These are phyloP conservation scores for Zoysia matrella DNA, from an alignment of 202 grass and related monocot species.

Conservation along the genomic window DNA sequence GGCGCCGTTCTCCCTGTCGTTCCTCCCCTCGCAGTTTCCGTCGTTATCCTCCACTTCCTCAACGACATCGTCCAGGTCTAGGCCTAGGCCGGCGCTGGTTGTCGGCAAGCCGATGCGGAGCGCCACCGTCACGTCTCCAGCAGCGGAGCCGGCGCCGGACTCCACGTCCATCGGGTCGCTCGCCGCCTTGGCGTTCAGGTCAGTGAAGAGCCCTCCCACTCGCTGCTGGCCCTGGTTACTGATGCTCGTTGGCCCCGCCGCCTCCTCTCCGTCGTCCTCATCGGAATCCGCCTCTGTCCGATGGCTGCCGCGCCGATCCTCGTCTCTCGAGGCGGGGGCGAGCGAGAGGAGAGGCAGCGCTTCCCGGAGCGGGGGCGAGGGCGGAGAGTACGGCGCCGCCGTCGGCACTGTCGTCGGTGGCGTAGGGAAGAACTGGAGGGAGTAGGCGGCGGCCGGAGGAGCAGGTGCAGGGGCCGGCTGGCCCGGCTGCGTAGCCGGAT, in stretches of 20 bases:
- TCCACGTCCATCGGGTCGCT: no score
- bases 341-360: conserved; percentile 88
- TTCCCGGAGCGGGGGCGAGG: conserved; percentile 88
- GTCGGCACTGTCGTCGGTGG: conserved; percentile 8
- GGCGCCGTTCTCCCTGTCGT: neutral
- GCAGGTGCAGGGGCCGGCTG: neutral
- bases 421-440: conserved; percentile 39
- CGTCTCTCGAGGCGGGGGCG: conserved; percentile 22
- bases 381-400: conserved; percentile 19
- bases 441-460: neutral
- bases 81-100: neutral
- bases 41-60: conserved; percentile 27
- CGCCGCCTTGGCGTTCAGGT: conserved; percentile 37
- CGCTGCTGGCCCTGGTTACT: neutral
- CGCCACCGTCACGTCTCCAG: no score
- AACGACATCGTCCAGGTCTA: neutral
- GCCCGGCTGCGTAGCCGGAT: neutral
- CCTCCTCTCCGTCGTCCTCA: conserved; percentile 44
- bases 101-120: no score
- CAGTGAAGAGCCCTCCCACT: conserved; percentile 35
- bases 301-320: neutral
- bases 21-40: no score
- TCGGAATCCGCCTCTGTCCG: conserved; percentile 4
- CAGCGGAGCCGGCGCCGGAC: no score
- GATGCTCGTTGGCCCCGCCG: conserved; percentile 2